Percentiles rank a stretch among this genome's conserved stretches.
These are phyloP conservation scores for Ceratocystiopsis minuta DNA, from an alignment of 2,329 filamentous ascomycete genomes.

Conservation along the genomic window DNA sequence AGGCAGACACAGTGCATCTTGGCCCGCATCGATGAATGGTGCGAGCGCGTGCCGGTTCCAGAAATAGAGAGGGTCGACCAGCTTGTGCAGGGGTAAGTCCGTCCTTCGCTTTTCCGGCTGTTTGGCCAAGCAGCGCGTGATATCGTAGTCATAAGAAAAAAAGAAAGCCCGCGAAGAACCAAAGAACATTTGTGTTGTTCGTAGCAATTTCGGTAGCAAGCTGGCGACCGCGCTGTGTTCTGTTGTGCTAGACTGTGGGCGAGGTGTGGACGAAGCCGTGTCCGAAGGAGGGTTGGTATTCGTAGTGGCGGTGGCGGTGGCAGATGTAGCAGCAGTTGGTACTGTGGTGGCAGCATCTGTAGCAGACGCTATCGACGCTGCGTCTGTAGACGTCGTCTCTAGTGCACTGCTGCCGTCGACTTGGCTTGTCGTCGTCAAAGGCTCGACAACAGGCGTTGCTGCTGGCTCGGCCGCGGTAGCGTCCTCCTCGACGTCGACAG, in stretches of 20 bases:
- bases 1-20: constrained; percentile 56
- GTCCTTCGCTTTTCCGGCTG: constrained; percentile 19
- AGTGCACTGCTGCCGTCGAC: constrained; percentile 2
- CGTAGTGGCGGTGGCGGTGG: not conserved
- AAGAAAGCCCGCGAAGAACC: constrained; percentile 72
- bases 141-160: constrained; percentile 87
- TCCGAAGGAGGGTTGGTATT: not conserved
- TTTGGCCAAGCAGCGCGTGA: constrained; percentile 48
- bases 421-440: too few relatives aligned
- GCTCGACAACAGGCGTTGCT: too few relatives aligned
- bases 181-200: constrained; percentile 71
- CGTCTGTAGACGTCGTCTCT: not conserved
- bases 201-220: constrained; percentile 67
- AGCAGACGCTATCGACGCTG: not conserved
- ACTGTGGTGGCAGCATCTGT: not conserved
- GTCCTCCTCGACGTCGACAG: constrained; percentile 11
- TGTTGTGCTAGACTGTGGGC: constrained; percentile 1
- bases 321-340: not conserved
- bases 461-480: too few relatives aligned
- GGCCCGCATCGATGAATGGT: constrained; percentile 57
- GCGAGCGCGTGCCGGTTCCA: constrained; percentile 70
- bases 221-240: constrained; percentile 24
- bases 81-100: constrained; percentile 46
- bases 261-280: constrained; percentile 1
- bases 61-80: constrained; percentile 66